Evolutionary conservation across 2,329 filamentous ascomycete species (phyloP), one percentile per base, ranked within the genome.

Genomic region (Nectriaceae sp.): DNA sequence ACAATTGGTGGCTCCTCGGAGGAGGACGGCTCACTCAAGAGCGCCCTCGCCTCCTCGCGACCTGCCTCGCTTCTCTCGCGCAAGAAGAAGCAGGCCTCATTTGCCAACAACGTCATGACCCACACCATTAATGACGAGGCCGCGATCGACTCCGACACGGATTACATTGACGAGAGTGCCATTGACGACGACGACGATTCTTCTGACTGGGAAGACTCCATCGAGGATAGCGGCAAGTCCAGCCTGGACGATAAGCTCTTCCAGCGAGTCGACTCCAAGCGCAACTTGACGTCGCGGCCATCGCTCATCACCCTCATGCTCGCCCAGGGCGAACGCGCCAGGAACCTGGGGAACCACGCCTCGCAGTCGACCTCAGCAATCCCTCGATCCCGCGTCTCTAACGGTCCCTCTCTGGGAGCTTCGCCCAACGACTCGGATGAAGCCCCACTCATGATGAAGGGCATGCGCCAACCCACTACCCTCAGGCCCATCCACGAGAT

Each of bases 241-340:
- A 95, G 89, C 65, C 79, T 91, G 43, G 89, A 94, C 53, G 88
- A 94, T 52, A 85, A 83, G 63, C 78, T 90, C 61, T 99, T 99
- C 79, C 85, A 92, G 69, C 88, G 94, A 8, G 91, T 97, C 41
- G 90, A 96, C 68, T 97, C 92, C 35, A 85, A 85, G 67, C 84
- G 86, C 6, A 90, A 96, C 64, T 77, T 97, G 21, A 87, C 88
- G 3, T 96, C 93, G 2, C 85, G 89, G 41, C 87, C 88, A 42
- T 97, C 93, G 2, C 82, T 97, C 35, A 87, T 99, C 57, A 97
- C 92, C 1, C 85, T 93, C 44, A 87, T 93, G 78, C 84, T 99
- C 66, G 88, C 76, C 11, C 85, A 96, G 65, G 87, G 83, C 56
- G 87, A 89, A 67, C 86, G 88, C 42, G 81, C 85, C 40, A 79